Conservation (phyloP, 2,329 filamentous ascomycete species). For the Moelleriella libera region DNA sequence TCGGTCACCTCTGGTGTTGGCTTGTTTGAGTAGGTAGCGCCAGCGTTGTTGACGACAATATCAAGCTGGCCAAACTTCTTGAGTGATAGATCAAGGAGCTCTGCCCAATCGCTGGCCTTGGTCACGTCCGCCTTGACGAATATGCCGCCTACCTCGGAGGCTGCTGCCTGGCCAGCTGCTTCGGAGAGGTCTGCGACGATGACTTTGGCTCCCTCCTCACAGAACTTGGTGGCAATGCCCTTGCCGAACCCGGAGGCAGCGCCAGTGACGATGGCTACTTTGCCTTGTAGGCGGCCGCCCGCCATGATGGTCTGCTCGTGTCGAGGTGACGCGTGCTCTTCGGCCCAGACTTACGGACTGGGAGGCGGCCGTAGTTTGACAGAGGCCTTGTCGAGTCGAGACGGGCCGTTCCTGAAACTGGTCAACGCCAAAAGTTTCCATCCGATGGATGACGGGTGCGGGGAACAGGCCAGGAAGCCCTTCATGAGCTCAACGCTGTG, state of each 20-base stretch:
- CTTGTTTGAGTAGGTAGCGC: constrained; percentile 44
- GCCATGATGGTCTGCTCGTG: constrained; percentile 6
- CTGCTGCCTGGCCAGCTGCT: constrained; percentile 32
- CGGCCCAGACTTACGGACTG: not conserved
- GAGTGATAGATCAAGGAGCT: constrained; percentile 28
- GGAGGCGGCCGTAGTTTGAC: not conserved
- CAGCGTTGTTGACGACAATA: constrained; percentile 48
- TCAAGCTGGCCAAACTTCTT: constrained; percentile 37
- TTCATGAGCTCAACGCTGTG: too few relatives aligned
- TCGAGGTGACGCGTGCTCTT: not conserved
- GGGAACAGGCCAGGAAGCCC: too few relatives aligned
- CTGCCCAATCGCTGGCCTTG: constrained; percentile 36
- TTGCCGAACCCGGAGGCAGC: constrained; percentile 50
- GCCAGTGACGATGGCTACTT: constrained; percentile 32
- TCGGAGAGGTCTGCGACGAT: constrained; percentile 48
- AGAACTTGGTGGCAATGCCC: constrained; percentile 44
- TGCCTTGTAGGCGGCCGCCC: constrained; percentile 21
- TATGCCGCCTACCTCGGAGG: constrained; percentile 25
- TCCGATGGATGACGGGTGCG: too few relatives aligned
- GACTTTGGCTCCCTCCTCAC: constrained; percentile 44
- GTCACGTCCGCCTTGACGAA: constrained; percentile 36
- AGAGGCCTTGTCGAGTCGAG: too few relatives aligned
- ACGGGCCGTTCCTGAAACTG: too few relatives aligned
- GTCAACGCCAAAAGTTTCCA: too few relatives aligned
- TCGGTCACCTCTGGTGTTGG: constrained; percentile 50